Base-by-base conservation (phyloP, 768 basidiomycete species). In the Coprinellus aureogranulatus region DNA sequence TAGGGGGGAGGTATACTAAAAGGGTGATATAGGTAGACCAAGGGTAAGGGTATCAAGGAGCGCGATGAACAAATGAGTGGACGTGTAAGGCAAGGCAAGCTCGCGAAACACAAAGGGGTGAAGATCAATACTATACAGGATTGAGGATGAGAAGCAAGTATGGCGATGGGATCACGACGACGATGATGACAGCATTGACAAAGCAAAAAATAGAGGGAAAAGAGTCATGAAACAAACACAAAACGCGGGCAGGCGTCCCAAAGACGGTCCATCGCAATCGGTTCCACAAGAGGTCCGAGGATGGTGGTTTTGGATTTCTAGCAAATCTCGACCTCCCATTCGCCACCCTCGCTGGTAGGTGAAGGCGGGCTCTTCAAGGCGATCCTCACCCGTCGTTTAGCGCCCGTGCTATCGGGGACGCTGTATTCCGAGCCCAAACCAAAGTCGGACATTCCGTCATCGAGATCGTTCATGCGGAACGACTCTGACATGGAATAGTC, bases 321-420 rank as follows among this genome's bases (percentile, higher is more conserved):
- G 70, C 86, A 88, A 52, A 89, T 75, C 67, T 87, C 82, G 46
- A 90, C 86, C 69, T 90, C 88, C 88, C 88, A 89, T 73, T 89
- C 88, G 59, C 87, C 88, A 47, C 86, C 86, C 68, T 87, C 85
- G 60, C 55, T 58, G 2, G 80, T 80, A 46, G 85, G 86, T 28
- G 79, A 71, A 22, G 76, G 76, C 0, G 87, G 86, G 63, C 80
- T 84, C 71, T 84, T 87, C 60, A 89, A 72, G 27, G 87, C 84
- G 50, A 88, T 85, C 61, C 85, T 79, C 60, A 87, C 85, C 39
- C 87, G 79, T 39, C 83, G 79, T 64, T 77, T 81, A 40, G 72
- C 72, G 52, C 69, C 72, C 45, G 62, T 64, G 55, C 65, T 72
- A 59, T 76, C 71, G 54, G 69, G 65, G 55, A 71, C 64, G 52